Evolutionary conservation across 768 basidiomycete species (phyloP).

Genomic region (Trametes maxima): DNA sequence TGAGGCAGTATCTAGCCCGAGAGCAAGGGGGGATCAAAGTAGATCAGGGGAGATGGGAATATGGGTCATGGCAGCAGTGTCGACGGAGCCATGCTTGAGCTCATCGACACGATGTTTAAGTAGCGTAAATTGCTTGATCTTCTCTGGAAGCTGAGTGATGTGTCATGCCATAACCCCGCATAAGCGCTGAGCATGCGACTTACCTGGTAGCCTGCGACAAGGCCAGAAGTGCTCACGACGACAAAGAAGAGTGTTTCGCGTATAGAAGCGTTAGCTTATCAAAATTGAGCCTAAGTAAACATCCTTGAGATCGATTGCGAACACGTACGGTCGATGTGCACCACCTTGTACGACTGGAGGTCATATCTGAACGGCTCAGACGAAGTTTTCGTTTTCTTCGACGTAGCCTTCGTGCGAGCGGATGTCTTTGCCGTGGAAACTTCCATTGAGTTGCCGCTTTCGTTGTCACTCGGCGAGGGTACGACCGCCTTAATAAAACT

Average conservation of each 20-base stretch:
- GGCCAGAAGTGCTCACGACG: conserved; percentile 75
- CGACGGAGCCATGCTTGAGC: conserved; percentile 28
- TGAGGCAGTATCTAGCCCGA: background rate
- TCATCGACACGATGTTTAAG: conserved; percentile 36
- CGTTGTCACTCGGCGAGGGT: background rate
- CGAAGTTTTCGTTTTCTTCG: conserved; percentile 9
- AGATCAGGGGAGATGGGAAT: conserved; percentile 13
- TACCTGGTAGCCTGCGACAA: conserved; percentile 74
- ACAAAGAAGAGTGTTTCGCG: conserved; percentile 74
- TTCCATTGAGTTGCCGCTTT: background rate
- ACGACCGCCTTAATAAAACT: conserved; percentile 35
- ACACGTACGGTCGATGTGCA: conserved; percentile 34
- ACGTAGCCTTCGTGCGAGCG: background rate
- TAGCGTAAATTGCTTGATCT: conserved; percentile 44
- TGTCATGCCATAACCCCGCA: background rate
- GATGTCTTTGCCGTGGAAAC: background rate
- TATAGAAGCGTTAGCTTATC: conserved; percentile 5
- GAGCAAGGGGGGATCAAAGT: background rate
- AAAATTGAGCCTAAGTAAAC: too few species aligned
- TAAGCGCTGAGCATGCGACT: conserved; percentile 21
- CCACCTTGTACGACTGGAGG: conserved; percentile 53
- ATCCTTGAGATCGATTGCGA: too few species aligned
- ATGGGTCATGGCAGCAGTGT: conserved; percentile 20
- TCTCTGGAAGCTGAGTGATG: conserved; percentile 44
- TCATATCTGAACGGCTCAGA: conserved; percentile 37